phyloP scores from a whole-genome alignment of 768 basidiomycete genomes.

The Galerina sulciceps region DNA sequence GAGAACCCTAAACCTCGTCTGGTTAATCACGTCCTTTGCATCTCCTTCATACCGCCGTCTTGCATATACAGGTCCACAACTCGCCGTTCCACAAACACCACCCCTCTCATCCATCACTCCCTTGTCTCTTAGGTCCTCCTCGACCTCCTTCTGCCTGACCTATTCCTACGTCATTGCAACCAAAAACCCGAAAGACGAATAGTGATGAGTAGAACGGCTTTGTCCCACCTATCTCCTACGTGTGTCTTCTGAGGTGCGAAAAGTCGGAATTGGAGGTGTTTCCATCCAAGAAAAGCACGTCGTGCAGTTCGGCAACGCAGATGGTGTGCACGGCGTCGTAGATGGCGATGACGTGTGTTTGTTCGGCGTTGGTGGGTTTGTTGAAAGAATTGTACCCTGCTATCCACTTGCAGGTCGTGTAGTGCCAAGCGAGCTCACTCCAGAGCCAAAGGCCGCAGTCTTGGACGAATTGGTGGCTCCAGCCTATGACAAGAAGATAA shows the following conservation, averaged over 20 bases:
- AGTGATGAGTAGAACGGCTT: no score
- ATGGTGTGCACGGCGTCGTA: conserved; percentile 79
- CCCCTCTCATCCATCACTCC: conserved; percentile 74
- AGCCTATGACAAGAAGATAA: conserved; percentile 46
- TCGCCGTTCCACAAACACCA: no score
- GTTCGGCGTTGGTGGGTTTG: conserved; percentile 75
- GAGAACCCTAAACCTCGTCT: conserved; percentile 64
- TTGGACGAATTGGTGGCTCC: conserved; percentile 87
- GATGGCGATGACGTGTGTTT: conserved; percentile 65
- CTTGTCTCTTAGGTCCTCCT: conserved; percentile 71
- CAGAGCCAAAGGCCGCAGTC: conserved; percentile 80
- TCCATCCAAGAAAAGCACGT: conserved; percentile 81
- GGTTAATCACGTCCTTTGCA: conserved; percentile 68
- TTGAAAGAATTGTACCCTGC: conserved; percentile 89
- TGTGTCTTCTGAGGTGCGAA: conserved; percentile 67
- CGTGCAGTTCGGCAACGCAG: conserved; percentile 71
- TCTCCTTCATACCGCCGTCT: conserved; percentile 61
- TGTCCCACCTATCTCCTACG: conserved; percentile 65
- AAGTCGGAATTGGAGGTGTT: conserved; percentile 86
- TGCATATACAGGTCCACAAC: conserved; percentile 86
- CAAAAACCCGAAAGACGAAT: conserved; percentile 83
- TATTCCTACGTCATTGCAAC: conserved; percentile 62
- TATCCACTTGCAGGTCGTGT: conserved; percentile 80
- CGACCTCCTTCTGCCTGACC: conserved; percentile 56
- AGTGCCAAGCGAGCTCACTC: conserved; percentile 79